Evolutionary conservation across 2,329 filamentous ascomycete species (phyloP).

Genomic region (Diaporthe citrichinensis): DNA sequence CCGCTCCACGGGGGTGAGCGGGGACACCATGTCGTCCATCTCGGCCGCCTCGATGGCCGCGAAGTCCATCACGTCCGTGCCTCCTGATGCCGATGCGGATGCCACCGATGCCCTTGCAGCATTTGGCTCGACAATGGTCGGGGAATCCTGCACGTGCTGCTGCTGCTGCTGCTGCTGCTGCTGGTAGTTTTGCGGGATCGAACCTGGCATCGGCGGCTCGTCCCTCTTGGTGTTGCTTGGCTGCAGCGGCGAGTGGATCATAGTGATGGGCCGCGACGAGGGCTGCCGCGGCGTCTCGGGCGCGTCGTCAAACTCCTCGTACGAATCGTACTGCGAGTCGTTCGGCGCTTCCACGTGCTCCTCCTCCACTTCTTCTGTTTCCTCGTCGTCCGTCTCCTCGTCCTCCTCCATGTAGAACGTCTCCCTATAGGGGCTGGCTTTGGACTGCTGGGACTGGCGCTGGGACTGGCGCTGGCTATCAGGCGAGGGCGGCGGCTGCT

Average conservation of each 20-base stretch:
- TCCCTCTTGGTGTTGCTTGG: neutral
- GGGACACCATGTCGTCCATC: slow-evolving; percentile 41
- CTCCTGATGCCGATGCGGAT: neutral
- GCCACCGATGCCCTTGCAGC: too few species aligned
- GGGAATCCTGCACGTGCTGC: neutral
- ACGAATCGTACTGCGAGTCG: slow-evolving; percentile 37
- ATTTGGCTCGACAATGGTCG: slow-evolving; percentile 2
- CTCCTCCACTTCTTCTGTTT: neutral
- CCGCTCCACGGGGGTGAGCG: slow-evolving; percentile 39
- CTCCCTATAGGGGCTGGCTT: slow-evolving; percentile 37
- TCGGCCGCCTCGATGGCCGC: slow-evolving; percentile 41
- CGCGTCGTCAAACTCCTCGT: slow-evolving; percentile 36
- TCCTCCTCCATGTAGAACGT: slow-evolving; percentile 42
- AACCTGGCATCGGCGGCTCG: neutral
- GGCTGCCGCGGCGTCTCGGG: slow-evolving; percentile 37
- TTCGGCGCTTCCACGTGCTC: slow-evolving; percentile 20
- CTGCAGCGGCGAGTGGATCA: slow-evolving; percentile 37
- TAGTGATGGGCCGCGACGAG: slow-evolving; percentile 17
- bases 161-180: slow-evolving; percentile 4
- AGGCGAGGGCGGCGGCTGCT: slow-evolving; percentile 9
- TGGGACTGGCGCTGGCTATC: slow-evolving; percentile 2
- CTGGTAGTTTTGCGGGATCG: neutral
- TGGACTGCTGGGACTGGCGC: slow-evolving; percentile 20
- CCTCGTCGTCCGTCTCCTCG: slow-evolving; percentile 39
- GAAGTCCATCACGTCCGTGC: slow-evolving; percentile 37